Evolutionary conservation across 179 eudicot species (phyloP).

Genomic region (Actinidia chinensis): DNA sequence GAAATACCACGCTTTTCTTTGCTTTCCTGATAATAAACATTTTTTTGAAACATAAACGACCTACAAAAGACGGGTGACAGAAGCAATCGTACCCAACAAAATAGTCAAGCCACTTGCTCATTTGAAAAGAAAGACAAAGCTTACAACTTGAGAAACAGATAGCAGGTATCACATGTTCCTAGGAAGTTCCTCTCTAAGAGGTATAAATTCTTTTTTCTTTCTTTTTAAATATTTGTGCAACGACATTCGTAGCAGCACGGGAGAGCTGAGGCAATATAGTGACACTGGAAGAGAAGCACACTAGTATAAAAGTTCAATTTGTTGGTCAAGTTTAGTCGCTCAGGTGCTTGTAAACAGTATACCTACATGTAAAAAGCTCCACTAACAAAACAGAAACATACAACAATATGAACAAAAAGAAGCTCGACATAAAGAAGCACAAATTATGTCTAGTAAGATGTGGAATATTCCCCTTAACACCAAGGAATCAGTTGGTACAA

Average conservation of each 20-base stretch:
- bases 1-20: background rate
- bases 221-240: background rate
- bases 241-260: background rate
- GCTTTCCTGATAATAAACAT: too few species aligned
- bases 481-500: too few species aligned
- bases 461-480: conserved; percentile 7
- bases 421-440: conserved; percentile 10
- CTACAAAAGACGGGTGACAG: too few species aligned
- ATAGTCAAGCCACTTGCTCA: background rate
- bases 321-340: background rate
- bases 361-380: background rate
- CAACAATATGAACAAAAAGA: background rate
- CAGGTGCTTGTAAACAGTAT: background rate
- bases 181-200: background rate
- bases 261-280: background rate
- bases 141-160: background rate
- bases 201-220: background rate
- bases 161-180: background rate
- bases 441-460: background rate
- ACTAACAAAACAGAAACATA: background rate
- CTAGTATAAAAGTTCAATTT: background rate
- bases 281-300: background rate
- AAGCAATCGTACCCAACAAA: too few species aligned
- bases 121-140: background rate
- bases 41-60: too few species aligned